Evolutionary conservation across 2,329 filamentous ascomycete genomes (phyloP).

Genomic region (Monosporascus sp.): DNA sequence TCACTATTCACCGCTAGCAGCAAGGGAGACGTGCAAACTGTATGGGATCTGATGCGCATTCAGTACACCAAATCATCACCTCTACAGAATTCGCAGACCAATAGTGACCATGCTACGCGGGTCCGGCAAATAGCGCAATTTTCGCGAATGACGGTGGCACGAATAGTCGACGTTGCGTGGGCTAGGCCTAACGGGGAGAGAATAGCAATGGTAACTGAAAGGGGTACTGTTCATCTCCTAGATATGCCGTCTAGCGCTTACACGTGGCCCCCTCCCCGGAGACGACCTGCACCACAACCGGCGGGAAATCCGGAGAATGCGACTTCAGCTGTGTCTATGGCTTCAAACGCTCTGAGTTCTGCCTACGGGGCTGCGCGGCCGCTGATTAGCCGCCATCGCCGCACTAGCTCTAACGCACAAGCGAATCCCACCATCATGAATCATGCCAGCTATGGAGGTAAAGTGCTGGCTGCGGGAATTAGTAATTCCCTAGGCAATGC

Average conservation of each 20-base stretch:
- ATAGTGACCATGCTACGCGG: slow-evolving; percentile 44
- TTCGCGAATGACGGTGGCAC: slow-evolving; percentile 84
- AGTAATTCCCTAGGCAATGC: slow-evolving; percentile 71
- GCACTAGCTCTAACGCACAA: slow-evolving; percentile 42
- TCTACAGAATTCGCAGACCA: slow-evolving; percentile 48
- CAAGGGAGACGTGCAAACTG: slow-evolving; percentile 77
- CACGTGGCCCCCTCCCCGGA: slow-evolving; percentile 75
- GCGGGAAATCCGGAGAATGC: slow-evolving; percentile 44
- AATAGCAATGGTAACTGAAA: slow-evolving; percentile 84
- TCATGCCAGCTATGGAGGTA: slow-evolving; percentile 64
- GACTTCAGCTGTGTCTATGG: slow-evolving; percentile 59
- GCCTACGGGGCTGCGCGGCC: slow-evolving; percentile 65
- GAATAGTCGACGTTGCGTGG: slow-evolving; percentile 89
- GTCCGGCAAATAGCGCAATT: slow-evolving; percentile 87
- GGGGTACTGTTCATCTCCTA: slow-evolving; percentile 91
- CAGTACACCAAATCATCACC: slow-evolving; percentile 59
- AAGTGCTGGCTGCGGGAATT: slow-evolving; percentile 68
- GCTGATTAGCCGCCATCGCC: slow-evolving; percentile 50
- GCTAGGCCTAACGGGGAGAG: slow-evolving; percentile 74
- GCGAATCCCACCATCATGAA: slow-evolving; percentile 46
- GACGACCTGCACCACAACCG: slow-evolving; percentile 40
- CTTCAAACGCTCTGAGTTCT: slow-evolving; percentile 65
- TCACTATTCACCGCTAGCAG: slow-evolving; percentile 74
- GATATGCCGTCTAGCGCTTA: slow-evolving; percentile 80
- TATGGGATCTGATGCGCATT: slow-evolving; percentile 72